These are phyloP conservation scores for Juglanconis sp. DNA, from an alignment of 2,329 filamentous ascomycete genomes.

Conservation along the genomic window DNA sequence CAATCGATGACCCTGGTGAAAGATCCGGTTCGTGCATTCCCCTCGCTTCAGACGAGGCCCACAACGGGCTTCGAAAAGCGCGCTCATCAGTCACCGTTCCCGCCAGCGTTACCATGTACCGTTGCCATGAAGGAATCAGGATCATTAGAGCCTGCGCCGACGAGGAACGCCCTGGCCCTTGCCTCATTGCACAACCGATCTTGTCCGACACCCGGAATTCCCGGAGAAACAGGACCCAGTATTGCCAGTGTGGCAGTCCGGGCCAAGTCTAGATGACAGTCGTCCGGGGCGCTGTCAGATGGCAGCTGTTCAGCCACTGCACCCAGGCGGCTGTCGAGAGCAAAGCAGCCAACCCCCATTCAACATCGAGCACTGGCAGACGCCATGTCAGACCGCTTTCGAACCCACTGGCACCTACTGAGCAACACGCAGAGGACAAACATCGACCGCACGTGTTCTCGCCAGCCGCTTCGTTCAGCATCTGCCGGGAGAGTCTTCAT, in stretches of 20 bases:
- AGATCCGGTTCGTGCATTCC: too few relatives aligned
- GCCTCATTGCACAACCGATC: not conserved
- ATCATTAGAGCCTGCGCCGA: not conserved
- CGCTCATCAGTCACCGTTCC: not conserved
- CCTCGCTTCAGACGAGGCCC: too few relatives aligned
- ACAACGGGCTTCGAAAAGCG: not conserved
- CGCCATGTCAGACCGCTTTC: not conserved
- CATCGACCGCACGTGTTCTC: not conserved
- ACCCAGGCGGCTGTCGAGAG: not conserved
- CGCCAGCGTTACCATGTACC: not conserved
- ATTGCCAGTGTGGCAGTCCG: not conserved
- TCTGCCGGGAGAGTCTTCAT: not conserved
- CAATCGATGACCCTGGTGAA: too few relatives aligned
- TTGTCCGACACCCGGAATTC: too few relatives aligned
- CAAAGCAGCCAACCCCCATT: not conserved
- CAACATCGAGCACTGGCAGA: not conserved
- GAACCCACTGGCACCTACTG: not conserved
- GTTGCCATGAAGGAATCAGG: not conserved
- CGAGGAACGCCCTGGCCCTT: not conserved
- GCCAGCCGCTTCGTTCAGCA: not conserved
- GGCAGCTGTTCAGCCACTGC: constrained; percentile 3
- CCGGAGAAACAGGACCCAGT: not conserved
- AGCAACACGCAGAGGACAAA: not conserved
- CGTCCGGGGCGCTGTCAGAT: not conserved
- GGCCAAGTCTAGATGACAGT: not conserved